Percentiles rank a stretch among this genome's conserved stretches.
These are phyloP conservation scores for Cucurbita maxima DNA, from an alignment of 306 rosid genomes.

Conservation along the genomic window DNA sequence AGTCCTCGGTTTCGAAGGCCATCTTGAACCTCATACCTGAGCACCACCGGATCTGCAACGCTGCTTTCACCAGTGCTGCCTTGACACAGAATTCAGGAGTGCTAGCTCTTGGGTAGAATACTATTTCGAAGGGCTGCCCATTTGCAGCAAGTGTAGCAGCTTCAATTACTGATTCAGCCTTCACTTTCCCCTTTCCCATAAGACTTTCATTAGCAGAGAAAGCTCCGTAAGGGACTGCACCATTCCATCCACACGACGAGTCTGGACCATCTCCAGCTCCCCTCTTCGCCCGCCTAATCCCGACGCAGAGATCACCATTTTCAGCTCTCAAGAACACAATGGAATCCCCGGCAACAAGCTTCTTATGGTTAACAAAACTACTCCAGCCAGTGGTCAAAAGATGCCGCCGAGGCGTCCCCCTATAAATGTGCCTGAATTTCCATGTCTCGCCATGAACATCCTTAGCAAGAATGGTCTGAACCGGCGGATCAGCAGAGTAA, in stretches of 20 bases:
- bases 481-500: conserved; percentile 64
- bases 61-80: conserved; percentile 51
- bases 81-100: conserved; percentile 87
- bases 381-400: conserved; percentile 97
- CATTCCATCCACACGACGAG: conserved; percentile 59
- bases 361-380: conserved; percentile 83
- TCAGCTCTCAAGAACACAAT: conserved; percentile 73
- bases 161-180: conserved; percentile 55
- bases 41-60: conserved; percentile 55
- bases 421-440: conserved; percentile 82
- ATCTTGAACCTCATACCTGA: conserved; percentile 90
- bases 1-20: conserved; percentile 89
- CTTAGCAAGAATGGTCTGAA: conserved; percentile 67
- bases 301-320: conserved; percentile 79
- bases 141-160: conserved; percentile 62
- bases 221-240: conserved; percentile 38
- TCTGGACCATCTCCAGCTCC: conserved; percentile 57
- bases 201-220: conserved; percentile 29
- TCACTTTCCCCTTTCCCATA: conserved; percentile 48
- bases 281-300: conserved; percentile 74
- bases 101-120: conserved; percentile 75
- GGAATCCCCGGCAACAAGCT: conserved; percentile 84
- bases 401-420: conserved; percentile 94
- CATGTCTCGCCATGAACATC: conserved; percentile 90
- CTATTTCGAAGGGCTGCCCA: conserved; percentile 70